Evolutionary conservation across 192 early-diverging fungal genomes (phyloP), one percentile per base, ranked within the genome.

Genomic region (Mortierella hygrophila): DNA sequence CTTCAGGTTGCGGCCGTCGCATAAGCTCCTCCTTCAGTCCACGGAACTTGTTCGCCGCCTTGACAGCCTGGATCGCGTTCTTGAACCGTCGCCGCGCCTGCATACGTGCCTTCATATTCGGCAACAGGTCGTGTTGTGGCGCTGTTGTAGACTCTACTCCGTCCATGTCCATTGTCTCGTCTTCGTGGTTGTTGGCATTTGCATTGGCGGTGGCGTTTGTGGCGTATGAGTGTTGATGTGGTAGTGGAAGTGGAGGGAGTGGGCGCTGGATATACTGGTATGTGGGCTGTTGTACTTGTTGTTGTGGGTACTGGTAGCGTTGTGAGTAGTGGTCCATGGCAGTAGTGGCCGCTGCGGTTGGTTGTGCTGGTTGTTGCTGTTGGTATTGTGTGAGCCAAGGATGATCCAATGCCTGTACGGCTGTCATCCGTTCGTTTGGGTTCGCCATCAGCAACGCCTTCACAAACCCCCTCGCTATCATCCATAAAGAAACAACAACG

Each of bases 391-490:
- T 55, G 44, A 97, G 77, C 97, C 97, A 98, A 16, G 94, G 93
- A 69, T 98, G 96, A 38, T 88, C 57, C 54, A 97, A 87, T 1
- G 96, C 96, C 88, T 95, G 88, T 15, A 84, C 82, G 7, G 94
- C 97, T 1, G 94, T 97, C 88, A 95, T 91, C 8, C 97, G 91
- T 18, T 79, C 54, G 6, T 72, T 77, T 16, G 95, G 95, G 70
- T 95, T 93, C 21, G 91, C 90, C 1, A 90, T 90, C 81, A 98
- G 83, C n/a, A 96, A 89, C 23, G 88, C 78, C 4, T 72, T 72
- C 72, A 98, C 94, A 88, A 98, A 97, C 69, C 93, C 78, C 82
- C 92, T 92, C 32, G 96, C 96, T 88, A 83, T 49, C 23, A 42
- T 55, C 2, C 23, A 32, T 23, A 29, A 29, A 52, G 15, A 42